These are phyloP conservation scores for Mayamaea pseudoterrestris DNA, from an alignment of 108 stramenopile species.

Conservation along the genomic window DNA sequence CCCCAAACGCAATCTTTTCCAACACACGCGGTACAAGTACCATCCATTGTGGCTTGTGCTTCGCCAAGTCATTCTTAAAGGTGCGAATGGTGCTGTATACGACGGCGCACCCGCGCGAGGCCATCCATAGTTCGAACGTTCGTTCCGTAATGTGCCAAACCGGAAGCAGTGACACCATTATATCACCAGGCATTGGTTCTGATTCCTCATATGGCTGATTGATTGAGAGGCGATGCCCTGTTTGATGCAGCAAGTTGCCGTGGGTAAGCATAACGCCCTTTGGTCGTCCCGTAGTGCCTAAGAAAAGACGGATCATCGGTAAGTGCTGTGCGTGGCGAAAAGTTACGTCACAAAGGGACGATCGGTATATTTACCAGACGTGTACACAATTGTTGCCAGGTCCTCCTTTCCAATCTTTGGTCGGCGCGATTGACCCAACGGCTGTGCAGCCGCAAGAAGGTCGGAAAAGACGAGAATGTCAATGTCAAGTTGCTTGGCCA, in stretches of 20 bases:
- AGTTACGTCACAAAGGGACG: too few species aligned
- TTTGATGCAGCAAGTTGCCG: conserved; percentile 88
- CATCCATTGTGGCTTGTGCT: conserved; percentile 86
- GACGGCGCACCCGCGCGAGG: conserved; percentile 66
- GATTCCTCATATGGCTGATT: conserved; percentile 51
- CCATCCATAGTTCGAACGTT: conserved; percentile 82
- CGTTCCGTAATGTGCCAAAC: conserved; percentile 90
- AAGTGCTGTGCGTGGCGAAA: too few species aligned
- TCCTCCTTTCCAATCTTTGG: conserved; percentile 46
- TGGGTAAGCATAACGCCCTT: conserved; percentile 98
- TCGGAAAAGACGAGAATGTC: conserved; percentile 43
- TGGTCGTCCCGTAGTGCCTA: conserved; percentile 94
- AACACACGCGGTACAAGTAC: conserved; percentile 86
- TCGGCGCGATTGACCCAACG: conserved; percentile 17
- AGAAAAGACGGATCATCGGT: too few species aligned
- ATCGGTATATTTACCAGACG: too few species aligned
- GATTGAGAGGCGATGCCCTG: conserved; percentile 57
- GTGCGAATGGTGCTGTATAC: conserved; percentile 83
- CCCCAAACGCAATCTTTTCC: conserved; percentile 84
- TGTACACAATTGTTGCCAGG: conserved; percentile 79
- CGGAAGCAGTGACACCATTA: conserved; percentile 74
- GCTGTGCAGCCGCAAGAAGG: conserved; percentile 23
- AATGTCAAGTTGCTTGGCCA: conserved; percentile 34
- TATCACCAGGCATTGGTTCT: conserved; percentile 76
- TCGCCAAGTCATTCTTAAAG: conserved; percentile 88